phyloP scores from a whole-genome alignment of 441 rosid species.

The Populus hybrid region DNA sequence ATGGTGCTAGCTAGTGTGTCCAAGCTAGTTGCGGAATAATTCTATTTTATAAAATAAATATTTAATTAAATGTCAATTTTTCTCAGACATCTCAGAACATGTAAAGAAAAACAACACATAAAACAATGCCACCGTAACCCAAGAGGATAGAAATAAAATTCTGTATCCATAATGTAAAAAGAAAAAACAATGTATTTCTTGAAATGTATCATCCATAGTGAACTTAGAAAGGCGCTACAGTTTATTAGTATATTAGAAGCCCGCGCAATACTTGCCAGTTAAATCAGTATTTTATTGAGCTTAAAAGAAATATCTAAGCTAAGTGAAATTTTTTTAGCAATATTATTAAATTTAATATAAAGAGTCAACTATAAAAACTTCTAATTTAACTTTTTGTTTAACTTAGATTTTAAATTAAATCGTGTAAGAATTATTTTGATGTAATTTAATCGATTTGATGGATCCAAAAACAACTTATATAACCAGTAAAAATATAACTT shows the following conservation, averaged over 20 bases:
- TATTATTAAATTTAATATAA: too few species aligned
- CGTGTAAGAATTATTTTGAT: too few species aligned
- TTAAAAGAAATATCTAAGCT: too few species aligned
- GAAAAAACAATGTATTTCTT: too few species aligned
- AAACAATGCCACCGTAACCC: not conserved
- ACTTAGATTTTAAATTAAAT: too few species aligned
- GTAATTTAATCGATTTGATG: too few species aligned
- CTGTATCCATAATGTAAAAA: not conserved
- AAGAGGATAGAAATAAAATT: too few species aligned
- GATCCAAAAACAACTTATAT: too few species aligned
- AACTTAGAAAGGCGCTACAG: not conserved
- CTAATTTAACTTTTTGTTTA: rapidly evolving
- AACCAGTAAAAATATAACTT: rapidly evolving
- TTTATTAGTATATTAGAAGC: not conserved
- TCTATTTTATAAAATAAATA: too few species aligned
- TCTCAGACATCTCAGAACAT: not conserved
- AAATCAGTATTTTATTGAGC: not conserved
- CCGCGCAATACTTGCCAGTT: too few species aligned
- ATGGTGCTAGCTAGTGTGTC: not conserved
- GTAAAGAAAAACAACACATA: not conserved
- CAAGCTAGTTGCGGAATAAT: not conserved
- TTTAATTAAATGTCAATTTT: not conserved
- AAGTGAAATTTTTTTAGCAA: too few species aligned
- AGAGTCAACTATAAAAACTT: too few species aligned
- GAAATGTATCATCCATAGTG: not conserved